Base-by-base conservation (phyloP, 2,329 filamentous ascomycete genomes). In the Bipolaris victoriae region DNA sequence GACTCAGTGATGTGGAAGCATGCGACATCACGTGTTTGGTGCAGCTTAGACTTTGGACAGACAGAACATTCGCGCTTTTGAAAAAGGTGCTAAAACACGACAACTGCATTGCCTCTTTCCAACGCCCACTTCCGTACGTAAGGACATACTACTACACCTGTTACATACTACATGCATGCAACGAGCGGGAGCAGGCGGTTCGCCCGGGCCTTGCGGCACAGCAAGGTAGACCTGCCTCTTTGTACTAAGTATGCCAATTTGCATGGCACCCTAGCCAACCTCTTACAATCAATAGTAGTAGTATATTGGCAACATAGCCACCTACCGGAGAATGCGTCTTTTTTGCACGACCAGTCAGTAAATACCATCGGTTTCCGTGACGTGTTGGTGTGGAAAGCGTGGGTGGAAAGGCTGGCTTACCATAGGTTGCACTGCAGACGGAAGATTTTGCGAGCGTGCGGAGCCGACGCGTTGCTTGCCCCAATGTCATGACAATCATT, bases 401-500 rank as follows among this genome's bases (percentile, higher is more conserved):
- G 46, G 20, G 20, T 15, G 20, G 20, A 16, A 48, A 22, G 5
- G 13, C 33, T 37, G 46, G 55, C 50, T 49, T 49, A 57, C 31
- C 35, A 35, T 24, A 54, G 40, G 29, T 37, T 26, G 7, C 40
- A 26, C 43, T 16, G 40, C 44, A 37, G 13, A 43, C 37, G 36
- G 43, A 24, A 57, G 36, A 44, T 39, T 26, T 50, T 53, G 50
- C 33, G 43, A 26, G 39, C 33, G 24, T 39, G 37, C 43, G 44
- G 55, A 44, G 49, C 49, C 50, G 50, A 53, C 40, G 20, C 35
- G 41, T 49, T 57, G 44, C 43, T 52, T 52, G 18, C 47, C 46
- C 29, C 49, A 52, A 48, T 43, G 43, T 48, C 54, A 31, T 45
- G 54, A 36, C 37, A 41, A 29, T 46, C 49, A 41, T 52, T 11